Evolutionary conservation across 306 rosid genomes (phyloP), one percentile per base, ranked within the genome.

Genomic region (Glycine latifolia): DNA sequence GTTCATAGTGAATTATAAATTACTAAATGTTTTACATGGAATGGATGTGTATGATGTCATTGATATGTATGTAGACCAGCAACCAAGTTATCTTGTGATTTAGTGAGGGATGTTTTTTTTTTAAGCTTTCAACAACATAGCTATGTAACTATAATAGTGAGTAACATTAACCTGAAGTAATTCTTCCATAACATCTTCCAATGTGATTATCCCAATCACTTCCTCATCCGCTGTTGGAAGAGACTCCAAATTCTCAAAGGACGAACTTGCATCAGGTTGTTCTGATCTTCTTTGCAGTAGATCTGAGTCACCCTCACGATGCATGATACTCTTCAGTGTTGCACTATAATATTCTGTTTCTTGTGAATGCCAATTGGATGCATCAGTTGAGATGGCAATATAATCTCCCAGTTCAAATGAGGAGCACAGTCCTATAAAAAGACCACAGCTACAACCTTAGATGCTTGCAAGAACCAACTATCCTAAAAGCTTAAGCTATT

Each of bases 101-200:
- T 43, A 35, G 15, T 31, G 31, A 26, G 48, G 11, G 50, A 48
- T 15, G 65, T n/a, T 49, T 2, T 20, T 26, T 37, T 70, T 70
- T 54, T 1, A 13, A 55, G 61, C 4, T 55, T 58, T 8, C 0
- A 31, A 61, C 8, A 37, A 74, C 14, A 44, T 31, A 14, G 31
- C 37, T 26, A 60, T 76, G 60, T 60, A 3, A 14, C 35, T 44
- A 14, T 61, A 62, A 37, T 12, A 35, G 43, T 54, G 4, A 78
- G 52, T 58, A 55, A 81, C 13, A 76, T 44, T 26, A 81, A 91
- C 98, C 92, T 94, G 95, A 56, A 94, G 78, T 33, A 94, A 83
- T 82, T 90, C 94, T 83, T 94, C 97, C 89, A 94, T 88, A 16
- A 91, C 90, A 91, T 91, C 95, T 84, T 94, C 93, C 86, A 94